Evolutionary conservation across 768 basidiomycete genomes (phyloP).

Genomic region (Epithele typhae): DNA sequence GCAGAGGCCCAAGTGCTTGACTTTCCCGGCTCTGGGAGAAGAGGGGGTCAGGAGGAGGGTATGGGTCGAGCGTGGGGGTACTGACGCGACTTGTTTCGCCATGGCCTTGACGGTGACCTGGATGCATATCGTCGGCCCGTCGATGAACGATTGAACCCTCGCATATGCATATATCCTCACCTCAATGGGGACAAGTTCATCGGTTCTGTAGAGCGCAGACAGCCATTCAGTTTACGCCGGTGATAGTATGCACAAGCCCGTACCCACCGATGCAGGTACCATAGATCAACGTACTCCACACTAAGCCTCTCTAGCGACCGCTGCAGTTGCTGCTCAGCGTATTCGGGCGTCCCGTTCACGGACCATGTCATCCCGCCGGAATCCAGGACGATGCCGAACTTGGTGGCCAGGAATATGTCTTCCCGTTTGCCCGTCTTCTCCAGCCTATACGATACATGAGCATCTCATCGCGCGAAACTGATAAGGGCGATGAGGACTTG

Average conservation of each 20-base stretch:
- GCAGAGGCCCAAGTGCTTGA: constrained; percentile 26
- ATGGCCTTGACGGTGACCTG: constrained; percentile 18
- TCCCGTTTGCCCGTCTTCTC: constrained; percentile 45
- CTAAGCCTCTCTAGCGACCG: constrained; percentile 36
- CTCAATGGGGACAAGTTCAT: constrained; percentile 21
- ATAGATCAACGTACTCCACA: constrained; percentile 35
- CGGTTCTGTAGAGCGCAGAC: no score
- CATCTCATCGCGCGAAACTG: no score
- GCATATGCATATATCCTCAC: constrained; percentile 22
- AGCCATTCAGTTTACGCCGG: constrained; percentile 5
- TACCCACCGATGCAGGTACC: constrained; percentile 34
- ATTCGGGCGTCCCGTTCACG: constrained; percentile 35
- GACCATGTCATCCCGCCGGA: background rate
- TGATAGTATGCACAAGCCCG: constrained; percentile 6
- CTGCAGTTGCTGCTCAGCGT: constrained; percentile 34
- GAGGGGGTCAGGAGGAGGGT: background rate
- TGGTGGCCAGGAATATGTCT: constrained; percentile 64
- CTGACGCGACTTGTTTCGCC: constrained; percentile 22
- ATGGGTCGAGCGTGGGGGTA: constrained; percentile 2
- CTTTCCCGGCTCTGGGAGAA: constrained; percentile 22
- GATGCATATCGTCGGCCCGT: background rate
- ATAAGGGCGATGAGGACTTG: background rate
- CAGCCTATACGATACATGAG: no score
- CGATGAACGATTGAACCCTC: constrained; percentile 1
- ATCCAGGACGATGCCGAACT: constrained; percentile 38